phyloP scores from a whole-genome alignment of 202 grass and related monocot species.

The Schoenoplectus tabernaemontani region DNA sequence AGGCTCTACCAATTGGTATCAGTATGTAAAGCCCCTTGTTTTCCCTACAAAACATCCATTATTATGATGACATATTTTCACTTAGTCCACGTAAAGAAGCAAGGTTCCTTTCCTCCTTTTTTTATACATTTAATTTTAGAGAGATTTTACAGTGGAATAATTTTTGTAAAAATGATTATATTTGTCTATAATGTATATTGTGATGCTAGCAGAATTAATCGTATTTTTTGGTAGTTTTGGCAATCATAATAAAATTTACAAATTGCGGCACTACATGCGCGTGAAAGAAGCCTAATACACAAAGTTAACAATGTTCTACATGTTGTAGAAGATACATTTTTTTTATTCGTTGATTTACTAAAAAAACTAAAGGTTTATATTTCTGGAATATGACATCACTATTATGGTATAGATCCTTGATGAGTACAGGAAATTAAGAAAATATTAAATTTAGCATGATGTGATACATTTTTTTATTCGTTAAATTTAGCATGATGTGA shows the following conservation, averaged over 20 bases:
- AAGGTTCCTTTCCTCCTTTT: background rate
- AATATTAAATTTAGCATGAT: background rate
- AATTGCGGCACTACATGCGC: background rate
- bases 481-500: background rate
- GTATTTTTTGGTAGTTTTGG: background rate
- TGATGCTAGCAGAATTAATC: background rate
- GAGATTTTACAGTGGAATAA: too few relatives aligned
- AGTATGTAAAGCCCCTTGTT: background rate
- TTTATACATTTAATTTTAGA: background rate
- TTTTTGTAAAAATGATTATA: too few relatives aligned
- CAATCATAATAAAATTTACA: background rate
- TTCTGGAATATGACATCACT: background rate
- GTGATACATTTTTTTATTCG: too few relatives aligned
- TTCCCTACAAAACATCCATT: background rate
- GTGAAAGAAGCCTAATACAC: background rate
- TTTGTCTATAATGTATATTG: background rate
- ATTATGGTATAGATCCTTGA: background rate
- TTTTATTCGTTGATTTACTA: background rate
- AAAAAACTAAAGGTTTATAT: background rate
- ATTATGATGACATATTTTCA: background rate
- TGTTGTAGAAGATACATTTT: background rate
- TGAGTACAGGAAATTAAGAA: background rate
- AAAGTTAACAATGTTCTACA: background rate
- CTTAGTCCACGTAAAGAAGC: background rate
- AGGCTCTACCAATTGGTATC: background rate